Evolutionary conservation across 768 basidiomycete genomes (phyloP).

Genomic region (Tricholoma matsutake): DNA sequence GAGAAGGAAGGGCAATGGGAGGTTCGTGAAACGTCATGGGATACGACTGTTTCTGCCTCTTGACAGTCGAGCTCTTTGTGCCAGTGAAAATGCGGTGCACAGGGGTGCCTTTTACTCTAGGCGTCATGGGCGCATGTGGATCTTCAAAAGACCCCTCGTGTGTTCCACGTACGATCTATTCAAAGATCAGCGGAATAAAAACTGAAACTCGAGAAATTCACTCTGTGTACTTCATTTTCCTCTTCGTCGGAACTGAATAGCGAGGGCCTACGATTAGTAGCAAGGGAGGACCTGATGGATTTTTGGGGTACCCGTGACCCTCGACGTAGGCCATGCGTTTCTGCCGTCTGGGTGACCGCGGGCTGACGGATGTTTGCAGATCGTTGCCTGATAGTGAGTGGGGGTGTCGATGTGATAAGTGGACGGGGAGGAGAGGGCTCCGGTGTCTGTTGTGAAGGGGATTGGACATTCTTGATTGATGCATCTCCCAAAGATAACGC

Average conservation of each 20-base stretch:
- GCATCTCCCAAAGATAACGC: neutral
- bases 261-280: conserved; percentile 19
- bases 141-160: conserved; percentile 20
- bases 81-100: conserved; percentile 31
- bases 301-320: conserved; percentile 11
- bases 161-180: conserved; percentile 24
- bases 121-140: conserved; percentile 15
- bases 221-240: conserved; percentile 22
- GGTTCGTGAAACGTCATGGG: conserved; percentile 19
- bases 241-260: conserved; percentile 16
- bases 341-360: neutral
- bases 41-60: conserved; percentile 17
- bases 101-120: conserved; percentile 15
- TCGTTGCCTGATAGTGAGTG: neutral
- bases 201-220: neutral
- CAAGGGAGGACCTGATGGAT: conserved; percentile 27
- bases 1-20: conserved; percentile 14
- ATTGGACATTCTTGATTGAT: neutral
- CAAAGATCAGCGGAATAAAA: neutral
- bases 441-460: neutral
- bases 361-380: neutral
- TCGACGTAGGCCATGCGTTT: neutral
- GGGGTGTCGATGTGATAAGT: conserved; percentile 9
- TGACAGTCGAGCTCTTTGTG: conserved; percentile 16
- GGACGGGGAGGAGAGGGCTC: neutral